Percentiles rank a stretch among this genome's conserved stretches.
These are phyloP conservation scores for Calonectria crousiana DNA, from an alignment of 2,329 filamentous ascomycete species.

Conservation along the genomic window DNA sequence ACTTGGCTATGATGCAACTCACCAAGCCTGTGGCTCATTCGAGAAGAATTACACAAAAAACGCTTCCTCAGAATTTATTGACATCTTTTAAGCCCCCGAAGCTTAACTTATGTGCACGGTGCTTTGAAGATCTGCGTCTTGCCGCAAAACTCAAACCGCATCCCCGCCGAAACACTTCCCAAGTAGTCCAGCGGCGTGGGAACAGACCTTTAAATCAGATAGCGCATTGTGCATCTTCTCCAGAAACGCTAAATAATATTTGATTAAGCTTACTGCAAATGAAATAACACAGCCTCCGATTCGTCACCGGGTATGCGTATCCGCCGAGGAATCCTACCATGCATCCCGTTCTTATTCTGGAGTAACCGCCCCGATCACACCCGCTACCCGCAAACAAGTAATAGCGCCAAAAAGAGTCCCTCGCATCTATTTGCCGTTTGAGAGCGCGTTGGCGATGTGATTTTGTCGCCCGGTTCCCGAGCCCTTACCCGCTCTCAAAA, in stretches of 20 bases:
- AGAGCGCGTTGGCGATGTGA: not conserved
- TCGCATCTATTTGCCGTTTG: not conserved
- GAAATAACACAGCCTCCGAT: not conserved
- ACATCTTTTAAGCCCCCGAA: not conserved
- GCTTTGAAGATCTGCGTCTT: not conserved
- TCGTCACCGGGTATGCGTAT: not conserved
- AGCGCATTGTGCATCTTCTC: not conserved
- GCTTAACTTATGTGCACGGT: not conserved
- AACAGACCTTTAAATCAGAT: not conserved
- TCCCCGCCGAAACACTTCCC: not conserved
- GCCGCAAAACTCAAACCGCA: not conserved
- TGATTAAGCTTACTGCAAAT: not conserved
- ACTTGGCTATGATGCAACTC: not conserved
- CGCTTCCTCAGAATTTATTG: not conserved
- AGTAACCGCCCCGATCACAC: not conserved
- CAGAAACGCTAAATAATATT: not conserved
- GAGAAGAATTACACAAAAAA: not conserved
- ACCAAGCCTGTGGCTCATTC: not conserved
- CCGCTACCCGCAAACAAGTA: not conserved
- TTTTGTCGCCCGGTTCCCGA: constrained; percentile 2
- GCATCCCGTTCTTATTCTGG: not conserved
- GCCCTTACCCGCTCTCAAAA: not conserved
- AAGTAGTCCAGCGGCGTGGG: not conserved
- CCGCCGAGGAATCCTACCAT: not conserved
- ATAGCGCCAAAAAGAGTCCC: not conserved